Conservation (phyloP, 768 basidiomycete genomes). For the Leccinum obscurum region DNA sequence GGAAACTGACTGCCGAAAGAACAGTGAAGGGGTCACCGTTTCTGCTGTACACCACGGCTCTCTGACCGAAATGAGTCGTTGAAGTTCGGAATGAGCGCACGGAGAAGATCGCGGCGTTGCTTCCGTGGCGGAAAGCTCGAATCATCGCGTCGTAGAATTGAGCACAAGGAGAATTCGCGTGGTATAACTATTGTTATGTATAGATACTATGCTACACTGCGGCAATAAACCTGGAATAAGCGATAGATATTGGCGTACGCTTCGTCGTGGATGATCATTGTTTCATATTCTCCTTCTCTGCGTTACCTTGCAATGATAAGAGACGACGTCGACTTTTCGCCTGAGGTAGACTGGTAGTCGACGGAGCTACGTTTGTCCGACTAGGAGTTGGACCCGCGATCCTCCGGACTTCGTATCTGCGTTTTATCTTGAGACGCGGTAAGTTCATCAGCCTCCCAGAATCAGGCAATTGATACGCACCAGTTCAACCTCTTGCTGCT, state of each 20-base stretch:
- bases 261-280: neutral
- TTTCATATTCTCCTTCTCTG: neutral
- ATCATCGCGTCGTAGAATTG: constrained; percentile 2
- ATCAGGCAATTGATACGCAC: constrained; percentile 45
- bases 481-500: constrained; percentile 91
- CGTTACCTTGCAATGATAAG: neutral
- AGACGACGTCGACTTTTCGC: neutral
- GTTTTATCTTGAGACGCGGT: constrained; percentile 52
- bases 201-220: neutral
- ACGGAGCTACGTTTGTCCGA: constrained; percentile 41
- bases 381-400: constrained; percentile 60
- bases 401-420: constrained; percentile 55
- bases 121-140: neutral
- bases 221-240: constrained; percentile 3
- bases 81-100: constrained; percentile 35
- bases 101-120: neutral
- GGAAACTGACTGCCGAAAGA: constrained; percentile 52
- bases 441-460: neutral
- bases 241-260: constrained; percentile 15
- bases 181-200: neutral
- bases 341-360: constrained; percentile 13
- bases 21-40: constrained; percentile 66
- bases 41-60: constrained; percentile 64
- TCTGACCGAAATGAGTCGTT: constrained; percentile 38
- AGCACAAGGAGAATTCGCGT: neutral